These are phyloP conservation scores for Parsonsia alboflavescens DNA, from an alignment of 257 asterid species.

Conservation along the genomic window DNA sequence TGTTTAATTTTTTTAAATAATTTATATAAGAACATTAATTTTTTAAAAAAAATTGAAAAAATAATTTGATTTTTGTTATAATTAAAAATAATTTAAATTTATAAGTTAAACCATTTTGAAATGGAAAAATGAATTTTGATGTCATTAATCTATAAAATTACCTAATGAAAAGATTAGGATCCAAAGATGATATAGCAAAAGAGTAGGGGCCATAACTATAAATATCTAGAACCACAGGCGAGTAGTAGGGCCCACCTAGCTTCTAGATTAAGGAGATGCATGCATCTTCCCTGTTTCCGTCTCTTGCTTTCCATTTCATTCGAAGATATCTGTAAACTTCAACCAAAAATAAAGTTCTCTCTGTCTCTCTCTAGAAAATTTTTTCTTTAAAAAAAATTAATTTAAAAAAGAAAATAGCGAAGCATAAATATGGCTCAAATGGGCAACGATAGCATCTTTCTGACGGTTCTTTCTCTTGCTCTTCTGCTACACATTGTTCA, in stretches of 20 bases:
- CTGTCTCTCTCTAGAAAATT: neutral
- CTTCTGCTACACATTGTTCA: neutral
- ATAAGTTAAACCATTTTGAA: too few species aligned
- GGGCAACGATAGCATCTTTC: neutral
- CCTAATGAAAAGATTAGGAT: neutral
- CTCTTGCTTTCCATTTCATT: slow-evolving; percentile 7
- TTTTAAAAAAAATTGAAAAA: too few species aligned
- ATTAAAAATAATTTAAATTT: too few species aligned
- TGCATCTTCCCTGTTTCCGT: slow-evolving; percentile 16
- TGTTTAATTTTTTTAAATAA: too few species aligned
- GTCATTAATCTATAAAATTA: too few species aligned
- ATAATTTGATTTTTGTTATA: too few species aligned
- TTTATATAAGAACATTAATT: too few species aligned
- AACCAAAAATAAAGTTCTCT: too few species aligned
- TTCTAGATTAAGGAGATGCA: slow-evolving; percentile 12
- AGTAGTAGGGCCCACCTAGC: slow-evolving; percentile 8
- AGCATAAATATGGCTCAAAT: slow-evolving; percentile 14
- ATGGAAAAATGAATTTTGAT: too few species aligned
- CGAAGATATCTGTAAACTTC: neutral
- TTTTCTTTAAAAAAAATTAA: neutral
- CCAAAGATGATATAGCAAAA: neutral
- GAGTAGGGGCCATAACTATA: neutral
- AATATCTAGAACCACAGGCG: neutral
- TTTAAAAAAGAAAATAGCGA: neutral
- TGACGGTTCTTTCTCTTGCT: slow-evolving; percentile 3